A percentile compares a stretch with the other conserved stretches of the same genome.
phyloP scores from a whole-genome alignment of 129 eudicot genomes.

The Kitagawia praeruptora region DNA sequence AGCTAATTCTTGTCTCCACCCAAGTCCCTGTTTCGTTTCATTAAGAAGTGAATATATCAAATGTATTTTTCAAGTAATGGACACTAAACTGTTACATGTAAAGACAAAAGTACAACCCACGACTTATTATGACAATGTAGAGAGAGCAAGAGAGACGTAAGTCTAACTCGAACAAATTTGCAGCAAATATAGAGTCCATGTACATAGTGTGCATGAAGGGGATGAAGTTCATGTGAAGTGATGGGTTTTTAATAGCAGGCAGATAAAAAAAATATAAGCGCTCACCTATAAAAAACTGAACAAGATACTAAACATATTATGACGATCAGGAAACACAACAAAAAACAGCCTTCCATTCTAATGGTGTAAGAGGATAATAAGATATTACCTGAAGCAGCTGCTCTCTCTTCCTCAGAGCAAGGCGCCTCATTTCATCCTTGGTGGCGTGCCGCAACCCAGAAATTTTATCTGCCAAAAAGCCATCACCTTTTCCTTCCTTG shows the following conservation, averaged over 20 bases:
- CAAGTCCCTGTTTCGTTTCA: constrained; percentile 55
- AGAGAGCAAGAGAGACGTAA: neutral
- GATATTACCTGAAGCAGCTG: constrained; percentile 76
- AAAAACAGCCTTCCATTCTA: neutral
- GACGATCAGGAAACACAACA: neutral
- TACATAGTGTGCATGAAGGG: neutral
- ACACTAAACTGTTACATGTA: neutral
- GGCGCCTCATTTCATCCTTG: constrained; percentile 91
- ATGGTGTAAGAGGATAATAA: neutral
- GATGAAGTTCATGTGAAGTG: neutral
- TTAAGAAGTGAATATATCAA: neutral
- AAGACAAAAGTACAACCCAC: neutral
- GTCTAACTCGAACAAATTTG: neutral
- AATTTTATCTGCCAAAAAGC: constrained; percentile 69
- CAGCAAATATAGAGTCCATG: neutral
- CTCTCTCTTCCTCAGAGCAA: constrained; percentile 75
- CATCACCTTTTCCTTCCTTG: constrained; percentile 79
- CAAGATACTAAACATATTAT: neutral
- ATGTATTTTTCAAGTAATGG: neutral
- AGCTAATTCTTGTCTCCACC: constrained; percentile 75
- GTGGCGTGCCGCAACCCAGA: constrained; percentile 71
- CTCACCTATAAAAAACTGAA: neutral
- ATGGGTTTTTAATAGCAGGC: neutral
- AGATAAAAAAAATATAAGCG: neutral
- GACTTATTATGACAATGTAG: neutral